These are phyloP conservation scores for Sporisorium scitamineum DNA, from an alignment of 1,284 basidiomycete genomes.

Conservation along the genomic window DNA sequence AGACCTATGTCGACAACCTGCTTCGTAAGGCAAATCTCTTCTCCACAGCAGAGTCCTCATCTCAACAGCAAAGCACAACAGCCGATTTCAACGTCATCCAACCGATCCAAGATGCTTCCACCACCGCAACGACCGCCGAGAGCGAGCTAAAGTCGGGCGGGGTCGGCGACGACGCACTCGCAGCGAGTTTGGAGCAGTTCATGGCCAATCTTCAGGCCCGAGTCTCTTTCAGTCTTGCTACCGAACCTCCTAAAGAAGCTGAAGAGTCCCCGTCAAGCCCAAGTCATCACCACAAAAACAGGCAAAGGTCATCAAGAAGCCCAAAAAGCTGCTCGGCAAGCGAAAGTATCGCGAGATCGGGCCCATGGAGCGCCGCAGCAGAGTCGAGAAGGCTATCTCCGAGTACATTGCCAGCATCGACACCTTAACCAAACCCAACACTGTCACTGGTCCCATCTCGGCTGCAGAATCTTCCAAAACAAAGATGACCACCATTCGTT, in stretches of 20 bases:
- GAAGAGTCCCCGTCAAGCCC: slow-evolving; percentile 9
- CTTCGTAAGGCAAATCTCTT: slow-evolving; percentile 45
- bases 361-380: slow-evolving; percentile 39
- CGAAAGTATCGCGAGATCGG: slow-evolving; percentile 53
- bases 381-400: slow-evolving; percentile 41
- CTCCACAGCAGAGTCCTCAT: not conserved
- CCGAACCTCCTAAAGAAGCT: slow-evolving; percentile 13
- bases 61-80: not conserved
- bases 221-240: slow-evolving; percentile 24
- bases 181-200: slow-evolving; percentile 56
- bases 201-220: slow-evolving; percentile 53
- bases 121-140: not conserved
- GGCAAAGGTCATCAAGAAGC: slow-evolving; percentile 33
- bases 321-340: slow-evolving; percentile 45
- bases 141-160: slow-evolving; percentile 4
- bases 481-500: slow-evolving; percentile 80
- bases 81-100: not conserved
- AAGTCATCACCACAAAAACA: slow-evolving; percentile 31
- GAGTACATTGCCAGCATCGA: slow-evolving; percentile 49
- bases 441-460: slow-evolving; percentile 44
- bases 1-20: slow-evolving; percentile 44
- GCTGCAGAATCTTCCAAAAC: slow-evolving; percentile 26
- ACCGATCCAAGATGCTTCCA: not conserved
- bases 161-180: slow-evolving; percentile 44
- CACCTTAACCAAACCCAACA: slow-evolving; percentile 38